Evolutionary conservation across 352 stramenopile genomes (phyloP).

Genomic region (Phytophthora constricta): DNA sequence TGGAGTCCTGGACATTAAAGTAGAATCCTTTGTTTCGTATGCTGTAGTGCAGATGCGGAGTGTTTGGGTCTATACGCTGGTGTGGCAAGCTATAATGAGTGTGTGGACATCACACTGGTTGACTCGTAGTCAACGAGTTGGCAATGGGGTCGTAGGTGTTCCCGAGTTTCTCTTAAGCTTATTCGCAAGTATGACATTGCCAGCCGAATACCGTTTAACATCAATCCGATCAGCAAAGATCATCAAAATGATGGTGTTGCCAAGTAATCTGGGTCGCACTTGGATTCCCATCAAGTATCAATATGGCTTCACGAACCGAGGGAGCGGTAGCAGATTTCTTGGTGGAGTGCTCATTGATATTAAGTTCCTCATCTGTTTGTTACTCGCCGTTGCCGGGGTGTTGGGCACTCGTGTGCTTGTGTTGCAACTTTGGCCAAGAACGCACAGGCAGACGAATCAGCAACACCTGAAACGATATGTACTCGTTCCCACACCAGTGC

Average conservation of each 20-base stretch:
- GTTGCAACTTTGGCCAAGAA: background rate
- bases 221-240: constrained; percentile 15
- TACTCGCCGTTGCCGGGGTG: background rate
- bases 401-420: background rate
- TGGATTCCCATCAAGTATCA: constrained; percentile 14
- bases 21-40: constrained; percentile 26
- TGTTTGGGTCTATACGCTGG: constrained; percentile 41
- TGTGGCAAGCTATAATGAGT: constrained; percentile 24
- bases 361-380: constrained; percentile 31
- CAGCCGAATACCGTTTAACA: constrained; percentile 34
- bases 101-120: constrained; percentile 14
- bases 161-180: constrained; percentile 39
- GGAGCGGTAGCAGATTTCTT: constrained; percentile 14
- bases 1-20: constrained; percentile 25
- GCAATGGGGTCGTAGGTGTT: constrained; percentile 27
- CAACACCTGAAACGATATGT: background rate
- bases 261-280: background rate
- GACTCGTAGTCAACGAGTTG: background rate
- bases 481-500: constrained; percentile 14
- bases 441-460: background rate
- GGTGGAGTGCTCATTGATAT: constrained; percentile 34
- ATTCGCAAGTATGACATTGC: constrained; percentile 36
- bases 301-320: constrained; percentile 16
- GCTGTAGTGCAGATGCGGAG: constrained; percentile 47
- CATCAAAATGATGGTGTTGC: constrained; percentile 6